These are phyloP conservation scores for Fraxinus sp. DNA, from an alignment of 305 asterid genomes.

Conservation along the genomic window DNA sequence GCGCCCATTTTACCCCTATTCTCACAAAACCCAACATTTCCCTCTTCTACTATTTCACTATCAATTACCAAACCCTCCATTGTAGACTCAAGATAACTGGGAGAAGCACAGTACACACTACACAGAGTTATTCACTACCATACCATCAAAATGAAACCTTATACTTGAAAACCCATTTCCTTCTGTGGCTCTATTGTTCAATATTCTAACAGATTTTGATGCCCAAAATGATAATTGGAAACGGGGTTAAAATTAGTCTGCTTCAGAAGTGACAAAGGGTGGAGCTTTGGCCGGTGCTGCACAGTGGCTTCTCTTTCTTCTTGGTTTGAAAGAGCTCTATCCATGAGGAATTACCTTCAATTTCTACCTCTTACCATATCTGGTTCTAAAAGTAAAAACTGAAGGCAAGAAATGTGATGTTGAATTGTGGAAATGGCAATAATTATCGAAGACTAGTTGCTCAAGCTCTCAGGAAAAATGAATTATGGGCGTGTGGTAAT, in stretches of 20 bases:
- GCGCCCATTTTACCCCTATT: constrained; percentile 20
- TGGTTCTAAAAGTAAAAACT: constrained; percentile 29
- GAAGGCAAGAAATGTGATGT: constrained; percentile 20
- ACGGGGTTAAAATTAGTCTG: constrained; percentile 29
- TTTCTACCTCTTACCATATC: constrained; percentile 39
- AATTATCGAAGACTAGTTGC: constrained; percentile 30
- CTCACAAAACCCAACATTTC: constrained; percentile 1
- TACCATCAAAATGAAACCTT: constrained; percentile 36
- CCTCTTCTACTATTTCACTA: not conserved
- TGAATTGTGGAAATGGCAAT: constrained; percentile 39
- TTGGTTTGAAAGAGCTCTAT: constrained; percentile 35
- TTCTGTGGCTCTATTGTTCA: constrained; percentile 33
- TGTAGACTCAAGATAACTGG: constrained; percentile 31
- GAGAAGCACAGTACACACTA: constrained; percentile 28
- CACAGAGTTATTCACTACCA: constrained; percentile 31
- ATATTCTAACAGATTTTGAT: constrained; percentile 49
- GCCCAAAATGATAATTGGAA: constrained; percentile 46
- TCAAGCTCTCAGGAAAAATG: constrained; percentile 24
- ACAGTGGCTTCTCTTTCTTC: constrained; percentile 31
- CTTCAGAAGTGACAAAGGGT: constrained; percentile 26
- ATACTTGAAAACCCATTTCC: constrained; percentile 34
- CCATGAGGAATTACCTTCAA: constrained; percentile 37
- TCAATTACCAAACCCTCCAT: constrained; percentile 33
- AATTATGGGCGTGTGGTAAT: not conserved
- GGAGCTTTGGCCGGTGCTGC: constrained; percentile 27